phyloP scores from a whole-genome alignment of 208 protist species.

The Angomonas deanei region DNA sequence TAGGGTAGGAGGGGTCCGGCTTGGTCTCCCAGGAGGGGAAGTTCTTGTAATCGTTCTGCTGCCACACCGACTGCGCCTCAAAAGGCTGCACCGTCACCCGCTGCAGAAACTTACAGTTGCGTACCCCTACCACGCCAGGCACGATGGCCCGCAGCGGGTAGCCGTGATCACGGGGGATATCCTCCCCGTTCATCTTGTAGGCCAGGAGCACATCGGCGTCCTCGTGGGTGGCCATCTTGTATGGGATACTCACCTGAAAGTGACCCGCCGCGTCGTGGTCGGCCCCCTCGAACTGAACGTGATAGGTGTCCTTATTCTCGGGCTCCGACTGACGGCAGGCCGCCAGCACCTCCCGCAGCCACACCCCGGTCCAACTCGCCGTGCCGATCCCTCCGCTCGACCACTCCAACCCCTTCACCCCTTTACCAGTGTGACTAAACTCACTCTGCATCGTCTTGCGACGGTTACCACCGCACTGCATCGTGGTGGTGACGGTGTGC shows the following conservation, averaged over 20 bases:
- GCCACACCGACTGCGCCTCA: conserved; percentile 59
- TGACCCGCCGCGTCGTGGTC: conserved; percentile 40
- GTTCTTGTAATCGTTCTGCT: conserved; percentile 86
- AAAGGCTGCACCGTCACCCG: conserved; percentile 30
- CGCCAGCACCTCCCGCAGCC: conserved; percentile 47
- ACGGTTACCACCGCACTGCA: conserved; percentile 80
- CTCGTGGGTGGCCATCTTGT: conserved; percentile 35
- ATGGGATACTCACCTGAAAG: conserved; percentile 64
- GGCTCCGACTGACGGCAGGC: conserved; percentile 14
- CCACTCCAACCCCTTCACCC: conserved; percentile 54
- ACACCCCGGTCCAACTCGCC: conserved; percentile 59
- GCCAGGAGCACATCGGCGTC: conserved; percentile 67
- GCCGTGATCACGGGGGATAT: conserved; percentile 69
- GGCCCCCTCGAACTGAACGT: conserved; percentile 72
- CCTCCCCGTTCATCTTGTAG: conserved; percentile 86
- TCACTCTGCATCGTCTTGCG: conserved; percentile 33
- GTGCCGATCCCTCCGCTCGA: conserved; percentile 44
- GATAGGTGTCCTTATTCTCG: conserved; percentile 13
- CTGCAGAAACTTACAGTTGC: conserved; percentile 72
- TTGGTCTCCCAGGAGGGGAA: conserved; percentile 55
- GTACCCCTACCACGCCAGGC: conserved; percentile 65
- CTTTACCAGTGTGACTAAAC: conserved; percentile 10
- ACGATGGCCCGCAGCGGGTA: conserved; percentile 77
- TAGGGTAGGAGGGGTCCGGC: conserved; percentile 22
- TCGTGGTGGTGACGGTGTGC: conserved; percentile 28